phyloP scores from a whole-genome alignment of 2,329 filamentous ascomycete genomes.

The Bipolaris bicolor region DNA sequence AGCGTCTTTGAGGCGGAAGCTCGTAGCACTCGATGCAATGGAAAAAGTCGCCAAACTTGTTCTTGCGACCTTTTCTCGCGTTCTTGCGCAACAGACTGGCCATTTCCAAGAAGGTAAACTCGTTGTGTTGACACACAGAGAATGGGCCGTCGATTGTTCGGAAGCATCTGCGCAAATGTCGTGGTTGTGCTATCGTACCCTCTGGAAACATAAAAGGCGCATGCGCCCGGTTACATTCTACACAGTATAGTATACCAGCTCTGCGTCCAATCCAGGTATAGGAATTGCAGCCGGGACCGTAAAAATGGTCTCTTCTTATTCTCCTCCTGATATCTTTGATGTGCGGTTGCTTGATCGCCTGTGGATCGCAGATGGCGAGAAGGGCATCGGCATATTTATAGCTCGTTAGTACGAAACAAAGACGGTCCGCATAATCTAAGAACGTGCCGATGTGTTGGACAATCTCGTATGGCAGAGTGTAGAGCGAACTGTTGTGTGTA shows the following conservation, averaged over 20 bases:
- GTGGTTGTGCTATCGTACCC: not conserved
- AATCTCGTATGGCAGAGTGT: conserved; percentile 3
- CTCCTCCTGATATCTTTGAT: not conserved
- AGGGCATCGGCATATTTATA: conserved; percentile 1
- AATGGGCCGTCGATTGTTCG: not conserved
- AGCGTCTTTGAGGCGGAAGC: not conserved
- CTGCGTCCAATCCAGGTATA: not conserved
- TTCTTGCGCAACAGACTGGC: not conserved
- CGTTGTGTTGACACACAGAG: not conserved
- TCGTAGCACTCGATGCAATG: not conserved
- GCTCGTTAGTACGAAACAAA: conserved; percentile 3
- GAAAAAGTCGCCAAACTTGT: not conserved
- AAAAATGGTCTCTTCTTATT: not conserved
- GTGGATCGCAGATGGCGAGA: too few relatives aligned
- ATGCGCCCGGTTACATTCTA: not conserved
- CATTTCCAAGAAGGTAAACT: not conserved
- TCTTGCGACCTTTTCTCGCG: not conserved
- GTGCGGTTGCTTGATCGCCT: not conserved
- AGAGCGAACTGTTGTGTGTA: not conserved
- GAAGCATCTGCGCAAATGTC: conserved; percentile 1
- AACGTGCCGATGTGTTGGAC: not conserved
- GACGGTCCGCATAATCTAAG: not conserved
- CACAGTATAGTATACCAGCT: not conserved
- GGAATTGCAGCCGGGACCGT: not conserved
- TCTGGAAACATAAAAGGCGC: not conserved